These are phyloP conservation scores for Nyssa sinensis DNA, from an alignment of 148 eudicot species.

Conservation along the genomic window DNA sequence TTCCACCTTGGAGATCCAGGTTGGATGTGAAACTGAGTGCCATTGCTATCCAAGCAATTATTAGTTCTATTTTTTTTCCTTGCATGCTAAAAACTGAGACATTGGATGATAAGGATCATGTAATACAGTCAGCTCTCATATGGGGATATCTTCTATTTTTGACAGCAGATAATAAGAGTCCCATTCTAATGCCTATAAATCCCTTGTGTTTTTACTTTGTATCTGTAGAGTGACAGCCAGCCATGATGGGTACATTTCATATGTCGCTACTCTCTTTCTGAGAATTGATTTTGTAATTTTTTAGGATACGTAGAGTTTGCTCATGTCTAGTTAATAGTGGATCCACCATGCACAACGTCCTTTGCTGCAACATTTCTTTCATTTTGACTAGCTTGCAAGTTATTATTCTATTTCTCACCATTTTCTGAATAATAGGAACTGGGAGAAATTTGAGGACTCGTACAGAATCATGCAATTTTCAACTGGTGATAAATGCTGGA, in stretches of 20 bases:
- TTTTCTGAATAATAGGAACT: slow-evolving; percentile 46
- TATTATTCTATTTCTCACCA: slow-evolving; percentile 3
- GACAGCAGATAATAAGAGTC: neutral
- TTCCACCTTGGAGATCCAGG: slow-evolving; percentile 7
- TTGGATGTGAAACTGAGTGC: neutral
- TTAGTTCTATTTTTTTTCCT: neutral
- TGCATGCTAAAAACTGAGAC: neutral
- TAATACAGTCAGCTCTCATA: neutral
- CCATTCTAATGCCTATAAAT: slow-evolving; percentile 8
- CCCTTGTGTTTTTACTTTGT: neutral
- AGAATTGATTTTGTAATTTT: no score
- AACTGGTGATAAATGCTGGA: slow-evolving; percentile 96
- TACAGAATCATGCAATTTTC: slow-evolving; percentile 76
- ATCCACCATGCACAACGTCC: neutral
- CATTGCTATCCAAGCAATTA: slow-evolving; percentile 5
- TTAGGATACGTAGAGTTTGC: neutral
- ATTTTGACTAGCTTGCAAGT: slow-evolving; percentile 12
- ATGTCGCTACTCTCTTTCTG: no score
- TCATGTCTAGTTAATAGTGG: neutral
- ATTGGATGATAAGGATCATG: neutral
- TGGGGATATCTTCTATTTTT: neutral
- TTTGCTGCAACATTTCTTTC: neutral
- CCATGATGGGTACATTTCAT: neutral
- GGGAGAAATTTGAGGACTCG: slow-evolving; percentile 91
- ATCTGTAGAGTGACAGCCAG: slow-evolving; percentile 1